Conservation (phyloP, 768 basidiomycete genomes). For the Panus rudis region DNA sequence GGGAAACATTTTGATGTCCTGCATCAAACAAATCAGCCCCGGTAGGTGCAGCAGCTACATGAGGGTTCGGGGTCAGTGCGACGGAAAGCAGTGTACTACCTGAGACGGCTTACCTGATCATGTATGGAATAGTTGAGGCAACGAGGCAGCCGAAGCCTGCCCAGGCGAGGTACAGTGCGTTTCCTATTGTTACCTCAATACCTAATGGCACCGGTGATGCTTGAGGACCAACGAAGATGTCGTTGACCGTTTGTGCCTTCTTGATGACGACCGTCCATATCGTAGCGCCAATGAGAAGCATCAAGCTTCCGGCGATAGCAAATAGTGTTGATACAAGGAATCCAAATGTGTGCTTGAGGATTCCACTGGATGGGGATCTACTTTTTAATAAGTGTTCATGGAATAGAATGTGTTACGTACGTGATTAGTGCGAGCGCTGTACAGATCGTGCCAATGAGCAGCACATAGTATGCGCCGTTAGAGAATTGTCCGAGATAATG, state of each 20-base stretch:
- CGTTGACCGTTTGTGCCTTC: slow-evolving; percentile 55
- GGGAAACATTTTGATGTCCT: slow-evolving; percentile 5
- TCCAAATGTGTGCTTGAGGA: slow-evolving; percentile 54
- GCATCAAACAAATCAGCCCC: slow-evolving; percentile 31
- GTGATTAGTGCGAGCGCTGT: slow-evolving; percentile 57
- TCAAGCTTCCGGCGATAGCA: slow-evolving; percentile 50
- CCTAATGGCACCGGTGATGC: slow-evolving; percentile 41
- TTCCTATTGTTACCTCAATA: slow-evolving; percentile 54
- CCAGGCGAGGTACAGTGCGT: slow-evolving; percentile 65
- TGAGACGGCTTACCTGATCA: slow-evolving; percentile 53
- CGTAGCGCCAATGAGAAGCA: slow-evolving; percentile 61
- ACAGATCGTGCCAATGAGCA: slow-evolving; percentile 65
- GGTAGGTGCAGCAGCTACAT: slow-evolving; percentile 73
- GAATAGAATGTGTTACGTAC: slow-evolving; percentile 34
- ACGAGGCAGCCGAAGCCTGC: slow-evolving; percentile 63
- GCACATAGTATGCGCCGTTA: slow-evolving; percentile 66
- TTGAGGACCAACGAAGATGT: slow-evolving; percentile 33
- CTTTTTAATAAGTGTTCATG: not conserved
- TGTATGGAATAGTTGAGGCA: slow-evolving; percentile 64
- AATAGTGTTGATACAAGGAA: slow-evolving; percentile 64
- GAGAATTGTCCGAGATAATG: slow-evolving; percentile 56
- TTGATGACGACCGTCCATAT: slow-evolving; percentile 76
- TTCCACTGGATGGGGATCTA: slow-evolving; percentile 44
- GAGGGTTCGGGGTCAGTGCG: not conserved
- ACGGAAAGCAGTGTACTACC: not conserved